These are phyloP conservation scores for Candida rishiriensis DNA, from an alignment of 805 yeast genomes.

Conservation along the genomic window DNA sequence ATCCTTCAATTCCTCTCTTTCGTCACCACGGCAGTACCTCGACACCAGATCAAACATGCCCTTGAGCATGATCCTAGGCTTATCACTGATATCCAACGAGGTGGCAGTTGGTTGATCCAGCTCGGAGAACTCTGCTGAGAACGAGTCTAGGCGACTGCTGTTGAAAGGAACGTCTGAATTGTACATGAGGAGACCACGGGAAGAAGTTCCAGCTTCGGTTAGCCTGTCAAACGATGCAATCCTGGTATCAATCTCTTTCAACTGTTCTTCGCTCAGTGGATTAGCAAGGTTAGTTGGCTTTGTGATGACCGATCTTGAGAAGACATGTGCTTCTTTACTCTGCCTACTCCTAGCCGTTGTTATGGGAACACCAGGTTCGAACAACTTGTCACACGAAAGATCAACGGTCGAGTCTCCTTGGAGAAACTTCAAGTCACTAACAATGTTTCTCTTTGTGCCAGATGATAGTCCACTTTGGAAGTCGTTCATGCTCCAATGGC, in stretches of 20 bases:
- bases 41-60: slow-evolving; percentile 24
- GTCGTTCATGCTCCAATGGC: slow-evolving; percentile 36
- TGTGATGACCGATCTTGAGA: slow-evolving; percentile 25
- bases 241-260: slow-evolving; percentile 1
- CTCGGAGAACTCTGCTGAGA: slow-evolving; percentile 24
- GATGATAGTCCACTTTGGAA: slow-evolving; percentile 40
- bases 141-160: slow-evolving; percentile 25
- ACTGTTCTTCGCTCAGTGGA: background rate
- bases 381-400: slow-evolving; percentile 7
- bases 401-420: slow-evolving; percentile 3
- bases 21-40: slow-evolving; percentile 36
- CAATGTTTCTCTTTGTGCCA: slow-evolving; percentile 33
- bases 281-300: slow-evolving; percentile 12
- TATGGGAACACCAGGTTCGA: background rate
- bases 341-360: background rate
- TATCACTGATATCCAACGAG: slow-evolving; percentile 21
- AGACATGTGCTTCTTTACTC: slow-evolving; percentile 13
- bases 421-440: slow-evolving; percentile 9
- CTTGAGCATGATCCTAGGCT: slow-evolving; percentile 17
- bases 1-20: slow-evolving; percentile 50
- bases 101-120: slow-evolving; percentile 7
- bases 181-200: slow-evolving; percentile 12
- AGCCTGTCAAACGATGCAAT: slow-evolving; percentile 8
- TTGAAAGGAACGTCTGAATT: slow-evolving; percentile 9
- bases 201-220: slow-evolving; percentile 15